Conservation (phyloP, 2,329 filamentous ascomycete genomes). For the Penicillium sp. region DNA sequence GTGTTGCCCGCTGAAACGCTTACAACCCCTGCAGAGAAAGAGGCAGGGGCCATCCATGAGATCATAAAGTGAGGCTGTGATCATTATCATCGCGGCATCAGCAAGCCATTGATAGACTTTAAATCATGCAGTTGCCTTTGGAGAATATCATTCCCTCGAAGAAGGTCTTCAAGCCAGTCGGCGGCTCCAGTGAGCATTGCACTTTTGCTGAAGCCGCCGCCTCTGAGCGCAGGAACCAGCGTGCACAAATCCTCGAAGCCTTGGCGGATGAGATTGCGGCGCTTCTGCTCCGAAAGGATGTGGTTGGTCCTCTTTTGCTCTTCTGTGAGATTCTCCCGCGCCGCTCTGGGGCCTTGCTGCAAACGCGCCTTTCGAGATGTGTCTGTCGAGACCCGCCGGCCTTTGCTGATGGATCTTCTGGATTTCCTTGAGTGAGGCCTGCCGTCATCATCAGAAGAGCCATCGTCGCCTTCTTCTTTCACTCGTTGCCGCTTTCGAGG, state of each 20-base stretch:
- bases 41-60: constrained; percentile 5
- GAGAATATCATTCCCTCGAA: constrained; percentile 64
- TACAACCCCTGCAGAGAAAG: constrained; percentile 12
- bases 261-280: constrained; percentile 73
- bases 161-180: constrained; percentile 71
- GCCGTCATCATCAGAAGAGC: constrained; percentile 35
- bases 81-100: constrained; percentile 36
- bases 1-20: constrained; percentile 26
- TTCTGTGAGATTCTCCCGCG: constrained; percentile 64
- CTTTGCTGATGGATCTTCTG: constrained; percentile 42
- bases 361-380: constrained; percentile 37
- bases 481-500: constrained; percentile 34
- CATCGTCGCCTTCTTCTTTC: constrained; percentile 39
- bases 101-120: constrained; percentile 37
- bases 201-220: constrained; percentile 78
- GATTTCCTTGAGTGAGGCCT: constrained; percentile 47
- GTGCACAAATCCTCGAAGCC: constrained; percentile 77
- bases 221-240: constrained; percentile 69
- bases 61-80: constrained; percentile 20
- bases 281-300: constrained; percentile 82
- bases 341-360: constrained; percentile 29
- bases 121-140: constrained; percentile 52
- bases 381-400: constrained; percentile 34
- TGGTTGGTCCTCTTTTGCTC: constrained; percentile 82
- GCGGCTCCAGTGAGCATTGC: constrained; percentile 70